Base-by-base conservation (phyloP, 2,329 filamentous ascomycete genomes). In the Stagonosporopsis cucurbitacearum region DNA sequence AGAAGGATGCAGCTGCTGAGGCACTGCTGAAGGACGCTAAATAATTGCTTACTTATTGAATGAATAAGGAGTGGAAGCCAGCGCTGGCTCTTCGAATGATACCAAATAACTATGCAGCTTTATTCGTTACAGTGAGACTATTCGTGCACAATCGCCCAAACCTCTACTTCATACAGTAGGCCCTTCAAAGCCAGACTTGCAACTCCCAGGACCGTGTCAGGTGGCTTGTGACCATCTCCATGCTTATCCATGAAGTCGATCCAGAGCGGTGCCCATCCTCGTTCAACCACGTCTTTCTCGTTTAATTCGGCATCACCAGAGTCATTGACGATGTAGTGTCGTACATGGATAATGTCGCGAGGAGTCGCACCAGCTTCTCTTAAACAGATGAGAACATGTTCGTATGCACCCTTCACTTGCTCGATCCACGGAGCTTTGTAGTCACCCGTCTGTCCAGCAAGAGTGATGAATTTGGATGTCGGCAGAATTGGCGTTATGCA, bases 1-100 rank as follows among this genome's bases (percentile, higher is more conserved):
- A 77, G 42, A 79, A 73, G 58, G 76, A 82, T 61, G 78, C 78
- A 50, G 75, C 75, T 23, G 78, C 78, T 7, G 79, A 80, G 62
- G 79, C 79, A 42, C 57, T 82, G 36, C 64, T 82, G 60, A 74
- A 74, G 58, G 69, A 74, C 2, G 60, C 69, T 9, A 75, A 74
- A 59, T 75, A 66, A 36, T 9, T 23, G 25, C 11, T 33, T 3
- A 41, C 12, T 28, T 17, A 45, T 35, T 17, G 36, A 42, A 11
- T 28, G n/a, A 23, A 6, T 22, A 22, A 19, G 28, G 9, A 37
- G 2, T 13, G 12, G 6, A n/a, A 5, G 30, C 5, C 13, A n/a
- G 13, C 11, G n/a, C 30, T 32, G 17, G n/a, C 11, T 20, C 19
- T 45, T 2, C 15, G 9, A 47, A 47, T 33, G 47, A 56, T 51